phyloP scores from a whole-genome alignment of 1,284 basidiomycete species.

The Sporisorium sorghi region DNA sequence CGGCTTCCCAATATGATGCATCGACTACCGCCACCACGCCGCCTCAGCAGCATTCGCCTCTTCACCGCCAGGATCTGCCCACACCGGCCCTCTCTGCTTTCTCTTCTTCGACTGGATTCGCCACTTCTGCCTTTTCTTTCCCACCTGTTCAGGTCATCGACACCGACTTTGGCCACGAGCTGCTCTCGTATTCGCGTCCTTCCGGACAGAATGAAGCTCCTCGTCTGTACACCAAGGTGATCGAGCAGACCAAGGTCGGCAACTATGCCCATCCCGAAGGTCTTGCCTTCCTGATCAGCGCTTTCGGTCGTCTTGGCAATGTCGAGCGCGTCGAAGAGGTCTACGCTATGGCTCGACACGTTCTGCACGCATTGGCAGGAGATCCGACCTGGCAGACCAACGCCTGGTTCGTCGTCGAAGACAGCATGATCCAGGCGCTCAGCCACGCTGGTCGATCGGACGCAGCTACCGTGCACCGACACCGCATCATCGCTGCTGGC shows the following conservation, averaged over 20 bases:
- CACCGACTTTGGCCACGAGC: conserved; percentile 48
- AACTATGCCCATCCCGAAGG: conserved; percentile 56
- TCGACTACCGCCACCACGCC: conserved; percentile 34
- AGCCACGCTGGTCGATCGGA: conserved; percentile 62
- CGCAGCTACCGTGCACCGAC: conserved; percentile 57
- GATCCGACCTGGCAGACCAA: conserved; percentile 69
- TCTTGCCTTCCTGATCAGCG: conserved; percentile 55
- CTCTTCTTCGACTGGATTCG: conserved; percentile 1
- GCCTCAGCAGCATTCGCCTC: conserved; percentile 35
- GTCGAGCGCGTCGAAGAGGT: conserved; percentile 72
- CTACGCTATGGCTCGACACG: conserved; percentile 71
- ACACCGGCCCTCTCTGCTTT: conserved; percentile 16
- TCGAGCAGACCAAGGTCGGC: conserved; percentile 43
- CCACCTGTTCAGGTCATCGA: conserved; percentile 58
- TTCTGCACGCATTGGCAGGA: conserved; percentile 47
- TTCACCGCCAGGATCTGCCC: conserved; percentile 39
- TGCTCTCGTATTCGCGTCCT: conserved; percentile 23
- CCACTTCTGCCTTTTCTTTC: conserved; percentile 20
- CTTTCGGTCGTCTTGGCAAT: conserved; percentile 72
- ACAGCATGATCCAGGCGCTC: conserved; percentile 64
- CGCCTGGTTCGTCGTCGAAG: conserved; percentile 68
- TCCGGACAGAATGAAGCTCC: conserved; percentile 28
- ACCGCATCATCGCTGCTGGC: conserved; percentile 62
- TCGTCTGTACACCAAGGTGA: conserved; percentile 34
- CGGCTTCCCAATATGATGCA: conserved; percentile 18